Base-by-base conservation (phyloP, 495 filamentous ascomycete species). In the Annulohypoxylon moriforme region DNA sequence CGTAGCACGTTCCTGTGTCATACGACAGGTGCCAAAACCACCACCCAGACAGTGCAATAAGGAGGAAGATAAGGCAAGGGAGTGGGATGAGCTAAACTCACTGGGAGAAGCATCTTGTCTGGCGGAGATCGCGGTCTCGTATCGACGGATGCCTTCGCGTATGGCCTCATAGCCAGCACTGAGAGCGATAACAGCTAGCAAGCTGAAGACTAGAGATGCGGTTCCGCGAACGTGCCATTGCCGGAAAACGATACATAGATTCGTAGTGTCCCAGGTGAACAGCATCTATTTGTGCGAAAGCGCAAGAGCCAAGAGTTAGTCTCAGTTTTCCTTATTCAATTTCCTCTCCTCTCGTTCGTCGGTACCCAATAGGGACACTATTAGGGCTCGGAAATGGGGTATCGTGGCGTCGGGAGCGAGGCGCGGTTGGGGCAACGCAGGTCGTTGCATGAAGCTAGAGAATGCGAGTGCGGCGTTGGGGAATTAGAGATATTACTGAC, bases 161-260 rank as follows among this genome's bases (percentile, higher is more conserved):
- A 99, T 83, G 27, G 90, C 90, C 80, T 99, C 96, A 83, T 98
- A 99, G 18, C 93, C 94, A 11, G 93, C 93, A 25, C 91, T 91
- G 67, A 99, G 84, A 61, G 90, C 85, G 59, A 94, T 89, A 70
- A 99, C 89, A 60, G 88, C 92, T 55, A 93, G 78, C 69, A 99
- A 90, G 33, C 94, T 97, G 74, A 92, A 76, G 76, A 97, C 73
- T 29, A 99, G 89, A 7, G 89, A 88, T 24, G 85, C 64, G n/a
- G 89, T 88, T 42, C 88, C 89, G 57, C 82, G 87, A 79, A 98
- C 83, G 76, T 90, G 96, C 96, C 96, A 99, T 82, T 89, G 87
- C 71, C 85, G 89, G 85, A 98, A 99, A 80, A 98, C 86, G 76
- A 99, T 94, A 86, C 96, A 99, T 66, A 99, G 92, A 80, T 98